Percentiles rank a stretch among this genome's conserved stretches.
Conservation (phyloP, 805 yeast genomes). For the Saturnispora saitoi region DNA sequence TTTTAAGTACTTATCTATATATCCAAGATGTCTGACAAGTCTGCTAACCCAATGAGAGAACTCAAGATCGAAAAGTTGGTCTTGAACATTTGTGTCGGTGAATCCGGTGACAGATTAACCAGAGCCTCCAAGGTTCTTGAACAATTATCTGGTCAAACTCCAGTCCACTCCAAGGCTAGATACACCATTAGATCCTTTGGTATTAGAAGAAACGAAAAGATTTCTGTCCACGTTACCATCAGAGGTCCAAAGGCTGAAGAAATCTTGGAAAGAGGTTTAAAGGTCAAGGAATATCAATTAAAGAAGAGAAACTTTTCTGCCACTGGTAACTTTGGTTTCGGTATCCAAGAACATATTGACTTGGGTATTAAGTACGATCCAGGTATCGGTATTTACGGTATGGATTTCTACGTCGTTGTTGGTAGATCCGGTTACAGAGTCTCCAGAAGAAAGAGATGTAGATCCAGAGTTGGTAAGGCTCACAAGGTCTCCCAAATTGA, state of each 20-base stretch:
- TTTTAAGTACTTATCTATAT: conserved; percentile 1
- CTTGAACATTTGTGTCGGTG: conserved; percentile 99
- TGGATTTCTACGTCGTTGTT: conserved; percentile 99
- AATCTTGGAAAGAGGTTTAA: conserved; percentile 98
- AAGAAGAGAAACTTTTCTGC: conserved; percentile 90
- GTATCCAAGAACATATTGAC: conserved; percentile 98
- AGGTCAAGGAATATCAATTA: conserved; percentile 99
- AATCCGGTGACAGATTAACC: conserved; percentile 99
- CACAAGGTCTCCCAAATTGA: conserved; percentile 92
- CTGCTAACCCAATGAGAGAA: conserved; percentile 97
- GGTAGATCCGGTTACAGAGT: conserved; percentile 99
- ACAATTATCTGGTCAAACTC: conserved; percentile 99
- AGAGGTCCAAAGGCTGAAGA: conserved; percentile 99
- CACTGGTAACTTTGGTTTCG: conserved; percentile 99
- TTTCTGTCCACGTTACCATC: conserved; percentile 97
- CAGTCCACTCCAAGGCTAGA: conserved; percentile 99
- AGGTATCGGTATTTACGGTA: conserved; percentile 99
- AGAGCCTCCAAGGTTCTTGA: conserved; percentile 99
- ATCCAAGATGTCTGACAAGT: conserved; percentile 36
- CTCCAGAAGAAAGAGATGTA: conserved; percentile 96
- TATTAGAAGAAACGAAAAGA: conserved; percentile 99
- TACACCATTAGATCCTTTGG: conserved; percentile 99
- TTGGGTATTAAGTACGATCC: conserved; percentile 99
- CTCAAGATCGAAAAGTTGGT: conserved; percentile 98
- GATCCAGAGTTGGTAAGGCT: conserved; percentile 78